Base-by-base conservation (phyloP, 129 eudicot species). In the Solidago caesia region DNA sequence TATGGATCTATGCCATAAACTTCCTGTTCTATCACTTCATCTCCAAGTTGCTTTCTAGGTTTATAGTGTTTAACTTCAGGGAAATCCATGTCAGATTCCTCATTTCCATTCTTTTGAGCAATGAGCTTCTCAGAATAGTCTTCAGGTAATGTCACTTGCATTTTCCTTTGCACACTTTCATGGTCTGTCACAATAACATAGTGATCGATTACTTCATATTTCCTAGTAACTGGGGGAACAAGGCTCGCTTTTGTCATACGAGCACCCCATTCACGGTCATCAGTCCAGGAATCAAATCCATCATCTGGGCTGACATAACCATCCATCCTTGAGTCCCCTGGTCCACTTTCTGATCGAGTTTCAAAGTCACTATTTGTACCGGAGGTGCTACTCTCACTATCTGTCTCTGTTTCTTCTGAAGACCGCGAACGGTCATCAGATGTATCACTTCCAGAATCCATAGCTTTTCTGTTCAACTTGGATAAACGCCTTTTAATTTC, bases 251-350 rank as follows among this genome's bases (percentile, higher is more conserved):
- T 83, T 4, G 99, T 94, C 99, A 94, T 94, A 45, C 99, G 99
- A 58, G 99, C 99, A 67, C 99, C 99, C 99, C 99, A 94, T 82
- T 94, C 99, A 44, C 99, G 99, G 13, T 93, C 92, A 46, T 90
- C 97, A 7, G 83, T 78, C 26, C 71, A 79, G 1, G 88, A 67
- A 75, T 88, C 97, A 39, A 85, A 82, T 48, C 88, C 89, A 68
- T 90, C 91, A 76, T 90, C 97, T 48, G 77, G 69, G n/a, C 77
- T 84, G 15, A 75, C 56, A 72, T 83, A 80, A 27, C 75, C 82
- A 15, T 84, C 92, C 46, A 74, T 73, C 7, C 79, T 77, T 15
- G 89, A 80, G 70, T 86, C 96, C 45, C 69, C 73, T n/a, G 75
- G 72, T 48, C 86, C 83, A 55, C 72, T 67, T 73, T 75, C 89